These are phyloP conservation scores for Solanum chmielewskii DNA, from an alignment of 257 asterid species.

Conservation along the genomic window DNA sequence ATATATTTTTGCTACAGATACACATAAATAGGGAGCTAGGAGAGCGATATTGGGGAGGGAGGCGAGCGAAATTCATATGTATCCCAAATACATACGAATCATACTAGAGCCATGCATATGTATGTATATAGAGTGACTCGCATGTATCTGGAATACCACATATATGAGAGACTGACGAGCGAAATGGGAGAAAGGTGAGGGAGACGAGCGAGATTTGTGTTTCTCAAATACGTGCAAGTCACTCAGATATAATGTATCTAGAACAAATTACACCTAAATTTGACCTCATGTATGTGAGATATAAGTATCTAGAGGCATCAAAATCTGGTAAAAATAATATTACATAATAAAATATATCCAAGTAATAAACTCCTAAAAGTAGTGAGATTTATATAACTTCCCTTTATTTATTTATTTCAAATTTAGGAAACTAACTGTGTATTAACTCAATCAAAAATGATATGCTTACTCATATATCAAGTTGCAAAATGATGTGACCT, in stretches of 20 bases:
- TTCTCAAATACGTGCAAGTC: not conserved
- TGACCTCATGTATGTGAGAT: not conserved
- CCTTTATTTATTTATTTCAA: too few relatives aligned
- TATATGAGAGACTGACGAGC: not conserved
- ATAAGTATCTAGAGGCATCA: not conserved
- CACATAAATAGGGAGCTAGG: not conserved
- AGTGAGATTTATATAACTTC: too few relatives aligned
- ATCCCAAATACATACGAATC: too few relatives aligned
- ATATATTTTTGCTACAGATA: too few relatives aligned
- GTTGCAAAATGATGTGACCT: not conserved
- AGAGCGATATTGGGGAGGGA: too few relatives aligned
- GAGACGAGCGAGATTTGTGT: not conserved
- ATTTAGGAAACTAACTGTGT: not conserved
- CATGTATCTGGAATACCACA: not conserved
- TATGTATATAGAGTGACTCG: too few relatives aligned
- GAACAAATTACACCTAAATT: too few relatives aligned
- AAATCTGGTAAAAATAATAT: too few relatives aligned
- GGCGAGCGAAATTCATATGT: not conserved
- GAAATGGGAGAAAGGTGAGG: not conserved
- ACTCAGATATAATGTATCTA: not conserved
- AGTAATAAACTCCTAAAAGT: too few relatives aligned
- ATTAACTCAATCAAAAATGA: not conserved
- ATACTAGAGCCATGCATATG: not conserved
- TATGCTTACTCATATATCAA: not conserved
- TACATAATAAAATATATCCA: too few relatives aligned